These are phyloP conservation scores for Fusarium coicis DNA, from an alignment of 2,329 filamentous ascomycete species.

Conservation along the genomic window DNA sequence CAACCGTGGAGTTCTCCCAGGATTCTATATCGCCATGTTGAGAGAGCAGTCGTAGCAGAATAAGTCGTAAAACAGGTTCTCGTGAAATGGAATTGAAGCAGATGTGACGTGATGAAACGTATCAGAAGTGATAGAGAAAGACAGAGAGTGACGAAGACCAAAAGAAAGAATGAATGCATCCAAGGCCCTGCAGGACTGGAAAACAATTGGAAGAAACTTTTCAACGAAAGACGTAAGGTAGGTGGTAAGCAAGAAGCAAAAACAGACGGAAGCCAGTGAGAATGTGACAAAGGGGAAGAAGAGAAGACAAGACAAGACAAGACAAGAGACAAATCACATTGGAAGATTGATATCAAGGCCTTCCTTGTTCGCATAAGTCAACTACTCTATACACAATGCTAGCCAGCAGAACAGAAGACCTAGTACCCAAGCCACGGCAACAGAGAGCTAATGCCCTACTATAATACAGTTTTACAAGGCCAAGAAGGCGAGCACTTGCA, in stretches of 20 bases:
- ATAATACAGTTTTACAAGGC: background rate
- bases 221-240: slow-evolving; percentile 26
- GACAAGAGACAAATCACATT: slow-evolving; percentile 26
- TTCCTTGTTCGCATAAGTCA: slow-evolving; percentile 34
- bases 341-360: slow-evolving; percentile 27
- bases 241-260: slow-evolving; percentile 31
- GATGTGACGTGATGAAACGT: slow-evolving; percentile 11
- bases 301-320: background rate
- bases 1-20: slow-evolving; percentile 9
- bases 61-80: background rate
- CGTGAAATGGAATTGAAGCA: slow-evolving; percentile 1
- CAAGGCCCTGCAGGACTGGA: slow-evolving; percentile 29
- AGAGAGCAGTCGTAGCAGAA: background rate
- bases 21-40: slow-evolving; percentile 27
- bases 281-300: background rate
- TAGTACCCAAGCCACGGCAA: background rate
- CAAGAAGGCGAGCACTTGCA: slow-evolving; percentile 6
- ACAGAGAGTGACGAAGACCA: slow-evolving; percentile 1
- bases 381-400: background rate
- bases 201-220: slow-evolving; percentile 12
- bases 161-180: slow-evolving; percentile 35
- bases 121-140: background rate
- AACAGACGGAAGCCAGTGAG: slow-evolving; percentile 5
- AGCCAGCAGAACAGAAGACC: background rate
- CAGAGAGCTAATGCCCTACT: slow-evolving; percentile 15